Base-by-base conservation (phyloP, 1,284 basidiomycete species). In the Tremellales sp. region DNA sequence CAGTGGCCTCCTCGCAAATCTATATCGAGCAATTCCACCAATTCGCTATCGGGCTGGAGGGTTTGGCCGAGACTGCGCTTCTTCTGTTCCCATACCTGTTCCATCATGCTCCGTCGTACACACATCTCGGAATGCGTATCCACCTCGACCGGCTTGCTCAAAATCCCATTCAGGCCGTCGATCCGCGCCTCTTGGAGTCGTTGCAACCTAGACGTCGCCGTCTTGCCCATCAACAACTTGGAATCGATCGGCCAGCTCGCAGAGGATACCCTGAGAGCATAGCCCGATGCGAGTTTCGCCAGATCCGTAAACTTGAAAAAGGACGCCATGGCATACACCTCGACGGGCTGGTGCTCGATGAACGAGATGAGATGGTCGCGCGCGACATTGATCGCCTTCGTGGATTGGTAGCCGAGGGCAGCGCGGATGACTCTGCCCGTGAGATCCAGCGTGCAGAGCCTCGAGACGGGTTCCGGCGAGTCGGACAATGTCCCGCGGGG, bases 251-350 rank as follows among this genome's bases (percentile, higher is more conserved):
- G 31, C 65, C 65, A 68, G 26, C 47, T 37, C 2, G 34, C 41
- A 7, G 29, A 24, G 1, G 53, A 52, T 0, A 58, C 25, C 6
- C 36, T 40, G 10, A 63, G 22, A 29, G 61, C 56, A 2, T 28
- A n/a, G 12, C 25, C 27, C 21, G 50, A 54, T 9, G 62, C 57
- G 13, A 68, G 26, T 31, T 46, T 51, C 2, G 61, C 59, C 12
- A 63, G 40, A 51, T 68, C 66, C n/a, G 48, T 43, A 37, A 68
- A 64, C 24, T 57, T 63, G 53, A 65, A 68, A 40, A 58, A 64
- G 28, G 43, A 50, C 14, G 61, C 58, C 48, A 63, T 50, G 18
- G 64, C 55, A 43, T 65, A 68, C 1, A 57, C 53, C 4, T 61
- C 57, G 2, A 66, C 26, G 3, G 64, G 59, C 3, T 52, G 16